Conservation (phyloP, 257 asterid species). For the Petunia secreta region DNA sequence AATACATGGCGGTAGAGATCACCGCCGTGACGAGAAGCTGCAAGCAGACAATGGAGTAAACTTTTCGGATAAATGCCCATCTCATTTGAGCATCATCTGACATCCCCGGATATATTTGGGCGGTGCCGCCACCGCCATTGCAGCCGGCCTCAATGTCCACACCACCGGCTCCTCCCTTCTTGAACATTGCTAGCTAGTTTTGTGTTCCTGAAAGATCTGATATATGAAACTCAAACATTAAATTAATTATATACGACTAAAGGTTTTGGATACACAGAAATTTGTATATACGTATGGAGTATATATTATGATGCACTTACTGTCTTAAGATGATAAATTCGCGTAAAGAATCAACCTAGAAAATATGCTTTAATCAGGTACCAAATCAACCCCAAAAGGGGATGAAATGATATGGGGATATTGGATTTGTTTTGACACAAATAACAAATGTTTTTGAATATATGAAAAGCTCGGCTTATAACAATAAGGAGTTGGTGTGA, state of each 20-base stretch:
- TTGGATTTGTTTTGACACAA: not conserved
- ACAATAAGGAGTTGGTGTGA: not conserved
- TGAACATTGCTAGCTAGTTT: constrained; percentile 5
- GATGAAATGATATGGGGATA: constrained; percentile 5
- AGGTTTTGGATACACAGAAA: too few species aligned
- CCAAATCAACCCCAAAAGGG: constrained; percentile 18
- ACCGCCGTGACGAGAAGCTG: constrained; percentile 61
- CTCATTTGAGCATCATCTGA: constrained; percentile 59
- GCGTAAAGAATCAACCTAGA: not conserved
- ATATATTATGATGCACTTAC: not conserved
- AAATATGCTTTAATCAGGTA: not conserved
- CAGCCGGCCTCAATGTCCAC: constrained; percentile 52
- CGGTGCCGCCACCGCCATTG: constrained; percentile 31
- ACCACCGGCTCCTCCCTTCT: constrained; percentile 13
- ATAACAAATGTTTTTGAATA: not conserved
- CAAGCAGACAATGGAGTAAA: constrained; percentile 57
- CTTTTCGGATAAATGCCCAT: constrained; percentile 83
- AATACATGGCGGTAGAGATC: constrained; percentile 47
- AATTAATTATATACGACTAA: not conserved
- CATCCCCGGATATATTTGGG: constrained; percentile 56
- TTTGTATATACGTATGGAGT: too few species aligned
- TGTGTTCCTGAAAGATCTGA: not conserved
- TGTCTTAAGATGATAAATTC: not conserved
- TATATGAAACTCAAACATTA: not conserved
- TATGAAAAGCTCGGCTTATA: not conserved